phyloP scores from a whole-genome alignment of 495 filamentous ascomycete species.

The Massariosphaeria phaeospora region DNA sequence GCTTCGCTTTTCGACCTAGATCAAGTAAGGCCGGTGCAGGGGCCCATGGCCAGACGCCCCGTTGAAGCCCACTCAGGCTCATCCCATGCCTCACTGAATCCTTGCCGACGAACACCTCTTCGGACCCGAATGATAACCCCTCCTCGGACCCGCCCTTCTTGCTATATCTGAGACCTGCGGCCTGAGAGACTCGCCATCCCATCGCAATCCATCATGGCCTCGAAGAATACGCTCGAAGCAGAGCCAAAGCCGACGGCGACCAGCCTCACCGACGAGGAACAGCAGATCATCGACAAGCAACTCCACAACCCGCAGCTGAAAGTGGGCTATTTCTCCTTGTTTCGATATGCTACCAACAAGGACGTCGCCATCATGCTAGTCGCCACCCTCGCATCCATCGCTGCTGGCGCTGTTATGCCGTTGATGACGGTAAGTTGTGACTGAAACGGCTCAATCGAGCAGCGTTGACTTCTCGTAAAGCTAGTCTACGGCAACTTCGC shows the following conservation, averaged over 20 bases:
- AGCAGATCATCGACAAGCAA: slow-evolving; percentile 26
- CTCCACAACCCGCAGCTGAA: slow-evolving; percentile 15
- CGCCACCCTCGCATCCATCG: slow-evolving; percentile 17
- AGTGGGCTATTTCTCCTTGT: slow-evolving; percentile 28
- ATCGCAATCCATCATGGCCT: slow-evolving; percentile 1
- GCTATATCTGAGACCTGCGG: too few relatives aligned
- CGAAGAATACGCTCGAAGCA: not conserved
- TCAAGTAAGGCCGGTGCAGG: too few relatives aligned
- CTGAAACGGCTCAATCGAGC: not conserved
- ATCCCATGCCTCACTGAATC: too few relatives aligned
- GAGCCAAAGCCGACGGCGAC: slow-evolving; percentile 2
- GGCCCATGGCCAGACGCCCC: too few relatives aligned
- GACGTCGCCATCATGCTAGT: slow-evolving; percentile 27
- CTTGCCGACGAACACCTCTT: too few relatives aligned
- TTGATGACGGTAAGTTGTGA: slow-evolving; percentile 26
- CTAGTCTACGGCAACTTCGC: slow-evolving; percentile 30
- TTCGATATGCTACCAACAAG: slow-evolving; percentile 28
- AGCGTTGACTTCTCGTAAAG: not conserved
- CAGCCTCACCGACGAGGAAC: slow-evolving; percentile 2
- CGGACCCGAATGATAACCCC: too few relatives aligned
- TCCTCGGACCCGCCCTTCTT: too few relatives aligned
- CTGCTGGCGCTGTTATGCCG: slow-evolving; percentile 27
- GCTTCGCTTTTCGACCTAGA: too few relatives aligned
- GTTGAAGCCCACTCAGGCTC: too few relatives aligned
- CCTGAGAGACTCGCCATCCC: too few relatives aligned